Evolutionary conservation across 768 basidiomycete genomes (phyloP).

Genomic region (Lactarius trivialis): DNA sequence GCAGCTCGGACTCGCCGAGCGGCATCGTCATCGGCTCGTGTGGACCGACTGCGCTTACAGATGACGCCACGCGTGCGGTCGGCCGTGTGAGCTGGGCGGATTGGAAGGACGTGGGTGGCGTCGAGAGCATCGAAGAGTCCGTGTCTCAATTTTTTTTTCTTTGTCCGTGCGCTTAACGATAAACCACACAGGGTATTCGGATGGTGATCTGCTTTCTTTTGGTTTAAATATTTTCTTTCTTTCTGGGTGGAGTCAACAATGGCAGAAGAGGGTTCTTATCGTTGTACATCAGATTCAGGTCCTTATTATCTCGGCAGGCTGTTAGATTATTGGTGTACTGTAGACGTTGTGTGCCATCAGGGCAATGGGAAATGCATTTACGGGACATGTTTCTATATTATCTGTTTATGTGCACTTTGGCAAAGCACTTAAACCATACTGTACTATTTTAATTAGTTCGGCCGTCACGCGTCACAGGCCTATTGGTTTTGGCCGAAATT

Average conservation of each 20-base stretch:
- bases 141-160: not conserved
- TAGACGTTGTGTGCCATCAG: not conserved
- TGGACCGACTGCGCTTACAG: conserved; percentile 35
- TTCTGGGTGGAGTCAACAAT: not conserved
- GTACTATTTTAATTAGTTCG: too few species aligned
- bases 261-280: not conserved
- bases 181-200: conserved; percentile 11
- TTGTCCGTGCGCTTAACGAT: not conserved
- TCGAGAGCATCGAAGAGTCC: conserved; percentile 24
- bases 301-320: not conserved
- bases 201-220: not conserved
- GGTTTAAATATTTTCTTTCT: not conserved
- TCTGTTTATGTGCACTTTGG: too few species aligned
- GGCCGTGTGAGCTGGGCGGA: conserved; percentile 28
- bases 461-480: too few species aligned
- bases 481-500: too few species aligned
- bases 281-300: not conserved
- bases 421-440: too few species aligned
- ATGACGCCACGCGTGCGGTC: conserved; percentile 34
- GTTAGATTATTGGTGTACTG: not conserved
- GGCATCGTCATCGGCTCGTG: conserved; percentile 41
- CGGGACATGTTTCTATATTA: too few species aligned
- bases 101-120: conserved; percentile 25
- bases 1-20: conserved; percentile 8
- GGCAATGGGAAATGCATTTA: not conserved